Percentiles rank a stretch among this genome's conserved stretches.
Evolutionary conservation across 139 green algal species (phyloP).

Genomic region (Tetradesmus obliquus): DNA sequence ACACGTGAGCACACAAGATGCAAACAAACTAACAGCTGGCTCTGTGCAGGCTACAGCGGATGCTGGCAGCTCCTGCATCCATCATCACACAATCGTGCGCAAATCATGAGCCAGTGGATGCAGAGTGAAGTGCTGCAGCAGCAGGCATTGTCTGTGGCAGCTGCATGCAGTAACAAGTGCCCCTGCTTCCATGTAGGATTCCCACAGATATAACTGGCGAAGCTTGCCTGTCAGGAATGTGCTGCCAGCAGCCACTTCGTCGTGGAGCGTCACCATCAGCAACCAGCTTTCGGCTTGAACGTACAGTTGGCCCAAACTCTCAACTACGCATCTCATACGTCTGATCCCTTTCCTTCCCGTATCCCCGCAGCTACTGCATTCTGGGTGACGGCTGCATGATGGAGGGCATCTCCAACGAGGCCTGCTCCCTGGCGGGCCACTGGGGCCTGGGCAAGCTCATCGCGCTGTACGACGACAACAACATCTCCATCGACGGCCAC

Average conservation of each 20-base stretch:
- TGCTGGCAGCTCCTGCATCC: neutral
- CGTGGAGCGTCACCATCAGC: neutral
- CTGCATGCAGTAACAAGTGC: neutral
- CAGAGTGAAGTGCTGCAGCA: neutral
- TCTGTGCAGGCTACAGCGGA: neutral
- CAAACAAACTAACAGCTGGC: neutral
- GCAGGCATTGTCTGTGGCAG: neutral
- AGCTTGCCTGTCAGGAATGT: neutral
- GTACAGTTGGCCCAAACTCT: no score
- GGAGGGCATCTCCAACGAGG: conserved; percentile 99
- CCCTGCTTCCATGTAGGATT: neutral
- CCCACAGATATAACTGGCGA: no score
- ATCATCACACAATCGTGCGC: no score
- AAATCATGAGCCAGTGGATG: neutral
- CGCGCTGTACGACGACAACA: conserved; percentile 99
- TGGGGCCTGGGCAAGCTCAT: conserved; percentile 99
- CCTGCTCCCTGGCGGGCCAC: conserved; percentile 96
- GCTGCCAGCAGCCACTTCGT: neutral
- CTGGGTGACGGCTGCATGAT: conserved; percentile 99
- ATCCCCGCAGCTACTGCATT: conserved; percentile 90
- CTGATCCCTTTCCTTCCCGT: no score
- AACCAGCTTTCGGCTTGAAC: no score
- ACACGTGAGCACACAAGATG: conserved; percentile 82
- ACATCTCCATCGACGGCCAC: conserved; percentile 99
- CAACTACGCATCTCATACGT: no score